Base-by-base conservation (phyloP, 768 basidiomycete species). In the Boletus pseudo-olivaceus region DNA sequence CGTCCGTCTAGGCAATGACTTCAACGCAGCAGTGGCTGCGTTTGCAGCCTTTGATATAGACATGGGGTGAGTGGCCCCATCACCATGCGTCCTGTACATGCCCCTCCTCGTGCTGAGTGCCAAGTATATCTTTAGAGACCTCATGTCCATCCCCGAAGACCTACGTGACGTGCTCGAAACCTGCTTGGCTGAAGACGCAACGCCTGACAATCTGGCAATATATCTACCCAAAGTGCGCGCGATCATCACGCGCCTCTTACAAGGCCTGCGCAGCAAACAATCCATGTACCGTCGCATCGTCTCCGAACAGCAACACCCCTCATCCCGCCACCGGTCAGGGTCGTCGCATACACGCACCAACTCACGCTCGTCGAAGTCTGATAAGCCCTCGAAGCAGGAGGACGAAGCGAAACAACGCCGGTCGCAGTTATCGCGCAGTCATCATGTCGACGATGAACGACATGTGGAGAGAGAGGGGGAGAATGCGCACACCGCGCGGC, bases 1-100 rank as follows among this genome's bases (percentile, higher is more conserved):
- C 72, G 97, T 99, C 50, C 83, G 85, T 51, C 78, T 99, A 23
- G 97, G 97, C 23, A 98, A 98, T 72, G 95, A 97, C 67, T 98
- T 99, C 77, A 98, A 98, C 67, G 82, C 84, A 15, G 94, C 94
- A 10, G 91, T 95, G 37, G 82, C 87, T 49, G 93, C 94, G 1
- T 99, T 99, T 68, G 80, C 81, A 3, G 76, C 80, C 12, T 93
- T 87, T 60, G 84, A 86, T 57, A 95, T 99, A 54, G 84, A 89
- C 56, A 98, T 98, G 89, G 76, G 79, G 96, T 98, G 71, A 70
- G 92, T 81, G 19, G 11, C 30, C 14, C 46, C n/a, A 43, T 53
- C 54, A 44, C 57, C 54, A 56, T 49, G 60, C 61, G 42, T 37
- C 47, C 44, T 34, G 23, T 47, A 47, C 46, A 11, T 17, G 34